Evolutionary conservation across 2,329 filamentous ascomycete species (phyloP), one percentile per base, ranked within the genome.

Genomic region (Exophiala bonariae): DNA sequence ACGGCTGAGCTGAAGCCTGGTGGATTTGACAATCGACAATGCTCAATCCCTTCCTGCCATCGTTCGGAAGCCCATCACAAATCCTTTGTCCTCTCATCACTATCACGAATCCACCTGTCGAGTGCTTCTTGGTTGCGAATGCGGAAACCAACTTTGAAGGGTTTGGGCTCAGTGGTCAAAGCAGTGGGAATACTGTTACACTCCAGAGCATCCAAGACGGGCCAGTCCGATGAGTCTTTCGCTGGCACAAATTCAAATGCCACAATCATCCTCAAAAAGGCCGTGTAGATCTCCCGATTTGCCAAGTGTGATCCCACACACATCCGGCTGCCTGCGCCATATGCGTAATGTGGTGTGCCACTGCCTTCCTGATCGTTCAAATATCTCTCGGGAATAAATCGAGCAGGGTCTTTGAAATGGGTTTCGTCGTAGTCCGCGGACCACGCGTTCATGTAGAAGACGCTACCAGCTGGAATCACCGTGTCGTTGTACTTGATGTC

Each of bases 371-470:
- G 68, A 42, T 82, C 73, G 42, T 71, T 65, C 9, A 90, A 69
- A 61, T 85, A 90, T 19, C 86, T 79, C 54, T 89, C 85, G 0
- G 86, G 83, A n/a, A 81, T 71, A 63, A 90, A 89, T 5, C 71
- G 66, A 20, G 75, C 53, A 0, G 86, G 79, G 20, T 80, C 64
- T 53, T 81, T 79, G 71, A 88, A 90, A 61, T 88, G 85, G 0
- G 68, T 65, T 4, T 76, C 73, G 61, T 90, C 87, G 64, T 87
- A 88, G 66, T 90, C 78, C 19, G 85, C 86, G 1, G 83, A 85
- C 66, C 85, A 89, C 8, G 86, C 83, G 59, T 85, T 90, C 86
- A 92, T 85, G 67, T 90, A 89, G 58, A 92, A 89, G 2, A 84
- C 88, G 1, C 85, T 90, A 1, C 86, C 85, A 0, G 86, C 78